Conservation (phyloP, 495 filamentous ascomycete genomes). For the Penicillium verhagenii region DNA sequence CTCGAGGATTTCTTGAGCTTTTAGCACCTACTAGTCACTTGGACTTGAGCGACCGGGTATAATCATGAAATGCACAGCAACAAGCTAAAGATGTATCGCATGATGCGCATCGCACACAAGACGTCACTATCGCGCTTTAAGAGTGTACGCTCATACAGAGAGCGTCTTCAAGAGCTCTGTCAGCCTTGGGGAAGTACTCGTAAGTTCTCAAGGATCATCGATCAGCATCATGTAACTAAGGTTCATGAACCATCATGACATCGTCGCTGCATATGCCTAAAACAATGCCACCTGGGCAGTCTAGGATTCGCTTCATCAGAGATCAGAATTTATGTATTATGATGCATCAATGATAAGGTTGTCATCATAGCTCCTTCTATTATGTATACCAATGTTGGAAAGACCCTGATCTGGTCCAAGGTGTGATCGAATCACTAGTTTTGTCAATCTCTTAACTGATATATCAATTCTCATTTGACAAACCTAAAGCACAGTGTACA, state of each 20-base stretch:
- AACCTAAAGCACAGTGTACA: neutral
- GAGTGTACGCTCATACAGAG: no score
- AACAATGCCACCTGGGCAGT: neutral
- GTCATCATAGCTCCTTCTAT: neutral
- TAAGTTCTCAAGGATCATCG: neutral
- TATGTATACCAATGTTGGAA: neutral
- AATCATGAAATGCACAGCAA: no score
- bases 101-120: neutral
- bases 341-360: neutral
- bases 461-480: neutral
- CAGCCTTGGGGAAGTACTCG: no score
- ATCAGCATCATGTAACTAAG: neutral
- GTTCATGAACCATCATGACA: slow-evolving; percentile 1
- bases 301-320: neutral
- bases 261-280: neutral
- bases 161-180: no score
- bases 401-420: neutral
- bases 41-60: neutral
- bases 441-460: slow-evolving; percentile 1
- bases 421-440: slow-evolving; percentile 1
- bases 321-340: neutral
- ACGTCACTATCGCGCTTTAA: neutral
- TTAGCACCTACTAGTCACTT: no score
- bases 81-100: neutral
- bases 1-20: no score